These are phyloP conservation scores for Stylonectria norvegica DNA, from an alignment of 2,329 filamentous ascomycete species.

Conservation along the genomic window DNA sequence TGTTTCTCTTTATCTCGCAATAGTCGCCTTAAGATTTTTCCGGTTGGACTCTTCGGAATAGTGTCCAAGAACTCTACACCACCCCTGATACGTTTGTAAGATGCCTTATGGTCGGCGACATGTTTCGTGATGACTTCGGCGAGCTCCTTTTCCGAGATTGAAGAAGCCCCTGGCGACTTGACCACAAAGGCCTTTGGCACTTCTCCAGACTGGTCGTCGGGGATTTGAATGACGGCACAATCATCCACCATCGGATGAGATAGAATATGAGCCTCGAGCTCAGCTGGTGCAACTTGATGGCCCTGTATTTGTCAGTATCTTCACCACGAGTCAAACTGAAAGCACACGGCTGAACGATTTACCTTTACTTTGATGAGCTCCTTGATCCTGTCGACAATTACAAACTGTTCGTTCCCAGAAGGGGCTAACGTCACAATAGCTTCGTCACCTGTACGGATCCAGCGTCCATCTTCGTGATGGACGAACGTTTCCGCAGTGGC, in stretches of 20 bases:
- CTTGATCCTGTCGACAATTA: not conserved
- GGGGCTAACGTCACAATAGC: not conserved
- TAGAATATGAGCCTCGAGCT: conserved; percentile 54
- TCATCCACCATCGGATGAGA: conserved; percentile 49
- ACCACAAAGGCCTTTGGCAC: conserved; percentile 53
- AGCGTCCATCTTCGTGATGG: not conserved
- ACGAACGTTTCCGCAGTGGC: not conserved
- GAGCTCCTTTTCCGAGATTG: not conserved
- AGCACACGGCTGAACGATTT: too few relatives aligned
- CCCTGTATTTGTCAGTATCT: too few relatives aligned
- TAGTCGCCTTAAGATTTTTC: conserved; percentile 68
- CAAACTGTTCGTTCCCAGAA: not conserved
- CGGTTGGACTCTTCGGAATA: conserved; percentile 70
- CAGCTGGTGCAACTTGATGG: conserved; percentile 69
- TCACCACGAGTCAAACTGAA: too few relatives aligned
- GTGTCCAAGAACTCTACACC: conserved; percentile 61
- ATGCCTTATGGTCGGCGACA: not conserved
- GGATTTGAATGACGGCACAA: conserved; percentile 65
- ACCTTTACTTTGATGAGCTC: not conserved
- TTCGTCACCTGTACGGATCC: not conserved
- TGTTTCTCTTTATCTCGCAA: conserved; percentile 73
- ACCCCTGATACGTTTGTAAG: conserved; percentile 53
- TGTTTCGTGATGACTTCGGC: not conserved
- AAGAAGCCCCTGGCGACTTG: not conserved
- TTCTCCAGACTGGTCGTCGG: conserved; percentile 50